Conservation (phyloP, 1,284 basidiomycete species). For the Ganoderma boninense region DNA sequence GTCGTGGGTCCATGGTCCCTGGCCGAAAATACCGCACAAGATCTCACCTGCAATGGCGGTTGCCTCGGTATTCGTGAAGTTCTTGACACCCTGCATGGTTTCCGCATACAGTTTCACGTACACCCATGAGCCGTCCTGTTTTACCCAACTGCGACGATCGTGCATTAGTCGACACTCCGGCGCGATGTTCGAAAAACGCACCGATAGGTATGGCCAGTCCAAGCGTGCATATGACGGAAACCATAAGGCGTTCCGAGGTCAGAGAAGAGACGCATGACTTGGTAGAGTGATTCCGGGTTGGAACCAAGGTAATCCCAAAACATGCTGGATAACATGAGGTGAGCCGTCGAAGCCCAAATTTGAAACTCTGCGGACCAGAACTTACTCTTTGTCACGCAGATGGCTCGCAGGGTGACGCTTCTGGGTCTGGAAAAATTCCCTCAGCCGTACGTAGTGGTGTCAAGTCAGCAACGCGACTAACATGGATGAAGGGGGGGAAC, state of each 20-base stretch:
- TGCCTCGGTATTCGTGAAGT: conserved; percentile 63
- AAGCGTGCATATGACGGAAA: conserved; percentile 85
- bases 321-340: conserved; percentile 24
- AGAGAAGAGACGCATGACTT: conserved; percentile 85
- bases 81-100: conserved; percentile 36
- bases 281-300: conserved; percentile 91
- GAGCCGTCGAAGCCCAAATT: conserved; percentile 10
- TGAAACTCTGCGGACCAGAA: conserved; percentile 2
- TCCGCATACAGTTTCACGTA: conserved; percentile 81
- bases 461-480: conserved; percentile 8
- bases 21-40: neutral
- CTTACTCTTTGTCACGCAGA: conserved; percentile 65
- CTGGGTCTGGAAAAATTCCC: conserved; percentile 59
- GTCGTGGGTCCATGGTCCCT: neutral
- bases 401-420: conserved; percentile 93
- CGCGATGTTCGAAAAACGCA: conserved; percentile 17
- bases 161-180: neutral
- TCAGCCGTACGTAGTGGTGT: neutral
- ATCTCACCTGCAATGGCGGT: conserved; percentile 66
- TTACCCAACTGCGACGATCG: conserved; percentile 69
- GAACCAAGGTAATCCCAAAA: conserved; percentile 82
- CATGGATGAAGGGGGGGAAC: conserved; percentile 90
- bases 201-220: conserved; percentile 85
- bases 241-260: conserved; percentile 93
- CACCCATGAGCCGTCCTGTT: conserved; percentile 83